A percentile compares a stretch with the other conserved stretches of the same genome.
These are phyloP conservation scores for Chamaecyparis obtusa DNA, from an alignment of 75 land plant genomes.

Conservation along the genomic window DNA sequence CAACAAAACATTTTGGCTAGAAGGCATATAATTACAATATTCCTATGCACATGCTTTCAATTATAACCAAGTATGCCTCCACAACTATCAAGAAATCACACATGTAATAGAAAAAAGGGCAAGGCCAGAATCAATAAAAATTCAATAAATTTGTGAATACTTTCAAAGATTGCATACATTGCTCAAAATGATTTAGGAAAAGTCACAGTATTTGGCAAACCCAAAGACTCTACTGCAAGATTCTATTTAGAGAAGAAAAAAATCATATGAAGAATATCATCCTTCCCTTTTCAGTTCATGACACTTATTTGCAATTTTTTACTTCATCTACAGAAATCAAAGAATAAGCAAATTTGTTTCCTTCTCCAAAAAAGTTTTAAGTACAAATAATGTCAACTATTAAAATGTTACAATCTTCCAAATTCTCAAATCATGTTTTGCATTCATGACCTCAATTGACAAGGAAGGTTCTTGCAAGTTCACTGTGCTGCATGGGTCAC, in stretches of 20 bases:
- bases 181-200: neutral
- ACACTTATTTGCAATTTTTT: no score
- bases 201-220: neutral
- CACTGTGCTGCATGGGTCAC: neutral
- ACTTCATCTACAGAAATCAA: neutral
- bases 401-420: no score
- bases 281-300: neutral
- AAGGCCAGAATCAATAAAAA: neutral
- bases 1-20: neutral
- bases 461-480: neutral
- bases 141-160: neutral
- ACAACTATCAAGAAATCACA: neutral
- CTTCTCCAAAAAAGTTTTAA: neutral
- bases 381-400: neutral
- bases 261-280: neutral
- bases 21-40: neutral
- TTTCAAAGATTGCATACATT: neutral
- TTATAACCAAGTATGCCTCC: neutral
- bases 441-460: neutral
- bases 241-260: neutral
- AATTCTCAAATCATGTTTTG: no score
- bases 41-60: neutral
- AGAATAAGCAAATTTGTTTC: neutral
- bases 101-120: neutral
- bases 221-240: neutral